Base-by-base conservation (phyloP, 2,329 filamentous ascomycete genomes). In the Eutypella sp. region DNA sequence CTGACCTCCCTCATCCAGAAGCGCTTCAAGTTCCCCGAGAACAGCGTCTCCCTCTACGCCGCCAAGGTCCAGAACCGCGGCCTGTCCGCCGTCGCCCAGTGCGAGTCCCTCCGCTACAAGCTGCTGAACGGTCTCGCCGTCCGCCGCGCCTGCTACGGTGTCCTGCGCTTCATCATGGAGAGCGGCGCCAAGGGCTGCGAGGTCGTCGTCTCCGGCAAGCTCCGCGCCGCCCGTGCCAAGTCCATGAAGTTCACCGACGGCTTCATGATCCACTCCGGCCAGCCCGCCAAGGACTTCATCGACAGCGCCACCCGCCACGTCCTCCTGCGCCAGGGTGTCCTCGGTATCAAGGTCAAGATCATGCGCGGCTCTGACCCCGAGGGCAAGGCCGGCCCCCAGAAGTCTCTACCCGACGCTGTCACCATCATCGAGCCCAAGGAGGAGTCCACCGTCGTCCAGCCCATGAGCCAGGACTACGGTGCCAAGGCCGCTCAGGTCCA, bases 261-360 rank as follows among this genome's bases (percentile, higher is more conserved):
- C 73, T 99, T 99, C 89, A 99, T 99, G 93, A 99, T 99, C 79
- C 93, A 99, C 89, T 99, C 93, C 68, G 93, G 93, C 78, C 93
- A 99, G 76, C 93, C 93, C 69, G 93, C 92, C 69, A 92, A 95
- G 79, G 93, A 99, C 79, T 99, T 99, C 81, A 99, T 99, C 74
- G 93, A 99, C 82, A 82, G 78, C 67, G 95, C 95, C 64, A 97
- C 93, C 68, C 93, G 93, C 67, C 93, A 99, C 89, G 93, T 99
- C 67, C 90, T 99, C 61, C 91, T 99, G 75, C 89, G 95, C 78
- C 93, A 99, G 82, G 93, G 93, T 88, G 93, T 99, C 60, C 82
- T 99, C 60, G 93, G 93, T 79, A 99, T 99, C 81, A 99, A 99
- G 85, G 93, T 99, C 76, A 99, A 99, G 91, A 99, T 99, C 80